These are phyloP conservation scores for Podila verticillata DNA, from an alignment of 192 early-diverging fungal genomes.

Conservation along the genomic window DNA sequence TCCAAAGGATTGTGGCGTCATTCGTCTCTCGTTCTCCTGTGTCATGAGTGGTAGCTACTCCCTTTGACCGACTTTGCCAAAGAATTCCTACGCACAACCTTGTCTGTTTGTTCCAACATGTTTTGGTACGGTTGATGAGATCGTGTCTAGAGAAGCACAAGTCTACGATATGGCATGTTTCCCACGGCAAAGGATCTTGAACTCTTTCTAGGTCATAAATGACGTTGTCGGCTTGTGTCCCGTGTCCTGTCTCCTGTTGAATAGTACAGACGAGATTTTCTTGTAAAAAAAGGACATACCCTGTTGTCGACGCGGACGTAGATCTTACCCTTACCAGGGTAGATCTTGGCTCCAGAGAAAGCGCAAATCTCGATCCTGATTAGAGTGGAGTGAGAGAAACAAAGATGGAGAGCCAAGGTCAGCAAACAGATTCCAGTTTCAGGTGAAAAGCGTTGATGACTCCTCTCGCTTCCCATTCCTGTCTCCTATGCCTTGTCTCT, in stretches of 20 bases:
- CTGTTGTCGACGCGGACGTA: conserved; percentile 92
- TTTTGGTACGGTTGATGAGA: no score
- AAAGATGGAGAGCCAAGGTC: conserved; percentile 1
- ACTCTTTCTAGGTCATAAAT: no score
- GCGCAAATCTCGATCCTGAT: conserved; percentile 91
- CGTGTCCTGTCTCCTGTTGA: neutral
- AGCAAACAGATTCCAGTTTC: conserved; percentile 4
- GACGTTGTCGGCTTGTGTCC: neutral
- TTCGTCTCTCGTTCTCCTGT: no score
- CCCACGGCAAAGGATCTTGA: no score
- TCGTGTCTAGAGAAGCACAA: no score
- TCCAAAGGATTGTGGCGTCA: no score
- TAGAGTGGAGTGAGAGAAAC: conserved; percentile 9
- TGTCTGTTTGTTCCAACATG: no score
- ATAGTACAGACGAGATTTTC: conserved; percentile 26
- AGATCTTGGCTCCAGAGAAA: conserved; percentile 99
- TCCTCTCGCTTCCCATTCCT: neutral
- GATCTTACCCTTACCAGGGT: conserved; percentile 97
- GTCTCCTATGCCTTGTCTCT: neutral
- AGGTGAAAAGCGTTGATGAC: neutral
- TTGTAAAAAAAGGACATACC: conserved; percentile 52
- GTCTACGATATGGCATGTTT: no score
- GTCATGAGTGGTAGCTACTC: no score
- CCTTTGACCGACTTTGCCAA: no score
- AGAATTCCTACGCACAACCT: no score